These are phyloP conservation scores for Lasiodiplodia hormozganensis DNA, from an alignment of 2,329 filamentous ascomycete species.

Conservation along the genomic window DNA sequence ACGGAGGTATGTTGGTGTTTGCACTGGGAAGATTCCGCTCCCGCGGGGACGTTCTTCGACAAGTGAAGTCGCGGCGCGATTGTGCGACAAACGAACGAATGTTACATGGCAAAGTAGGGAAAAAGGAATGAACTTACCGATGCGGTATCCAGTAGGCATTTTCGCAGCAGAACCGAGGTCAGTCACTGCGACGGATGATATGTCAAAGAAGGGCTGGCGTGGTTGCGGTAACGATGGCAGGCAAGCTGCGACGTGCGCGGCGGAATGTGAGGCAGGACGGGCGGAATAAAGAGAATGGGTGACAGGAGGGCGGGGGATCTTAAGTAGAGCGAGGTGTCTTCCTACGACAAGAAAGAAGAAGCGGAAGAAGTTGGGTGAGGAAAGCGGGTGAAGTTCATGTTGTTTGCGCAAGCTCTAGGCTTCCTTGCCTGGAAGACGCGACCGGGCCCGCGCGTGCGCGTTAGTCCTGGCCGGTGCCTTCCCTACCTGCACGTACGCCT, in stretches of 20 bases:
- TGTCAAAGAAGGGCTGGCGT: constrained; percentile 10
- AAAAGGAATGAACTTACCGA: constrained; percentile 24
- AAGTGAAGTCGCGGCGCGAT: constrained; percentile 6
- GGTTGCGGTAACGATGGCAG: background rate
- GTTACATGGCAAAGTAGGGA: background rate
- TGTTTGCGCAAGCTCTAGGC: constrained; percentile 25
- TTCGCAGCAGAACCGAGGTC: constrained; percentile 12
- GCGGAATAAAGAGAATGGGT: background rate
- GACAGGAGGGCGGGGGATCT: background rate
- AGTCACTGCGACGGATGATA: background rate
- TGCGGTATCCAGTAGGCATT: constrained; percentile 29
- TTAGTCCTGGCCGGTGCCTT: constrained; percentile 16
- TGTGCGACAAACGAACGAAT: background rate
- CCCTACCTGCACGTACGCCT: background rate
- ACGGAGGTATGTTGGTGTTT: background rate
- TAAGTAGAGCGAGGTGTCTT: background rate
- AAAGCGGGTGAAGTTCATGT: constrained; percentile 3
- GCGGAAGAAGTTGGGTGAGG: constrained; percentile 10
- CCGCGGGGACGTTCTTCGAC: constrained; percentile 14
- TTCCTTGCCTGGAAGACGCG: constrained; percentile 12
- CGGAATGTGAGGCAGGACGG: background rate
- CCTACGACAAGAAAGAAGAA: background rate
- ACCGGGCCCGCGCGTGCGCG: background rate
- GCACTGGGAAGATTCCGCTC: background rate
- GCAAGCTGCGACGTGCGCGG: background rate